Base-by-base conservation (phyloP, 2,329 filamentous ascomycete genomes). In the Zymoseptoria pseudotritici region DNA sequence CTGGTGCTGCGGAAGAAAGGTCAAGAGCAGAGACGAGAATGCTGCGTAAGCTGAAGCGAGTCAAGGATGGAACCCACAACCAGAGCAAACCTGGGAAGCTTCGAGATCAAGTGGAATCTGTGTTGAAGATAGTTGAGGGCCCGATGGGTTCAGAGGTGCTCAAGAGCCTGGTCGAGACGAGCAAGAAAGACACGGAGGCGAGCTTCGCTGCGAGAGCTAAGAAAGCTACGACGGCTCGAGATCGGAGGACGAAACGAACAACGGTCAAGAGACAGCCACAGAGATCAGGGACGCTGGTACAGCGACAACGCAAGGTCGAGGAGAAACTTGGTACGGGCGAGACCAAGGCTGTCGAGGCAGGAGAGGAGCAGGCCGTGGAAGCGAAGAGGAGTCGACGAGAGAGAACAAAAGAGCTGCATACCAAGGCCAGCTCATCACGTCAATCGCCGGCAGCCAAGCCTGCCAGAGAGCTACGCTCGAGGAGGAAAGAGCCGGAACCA, bases 81-180 rank as follows among this genome's bases (percentile, higher is more conserved):
- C 59, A 11, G 49, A 57, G 46, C 51, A 19, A 26, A 13, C n/a
- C n/a, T 24, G 49, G 29, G 19, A 56, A 21, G 22, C 19, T 29
- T 19, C 50, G 21, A 8, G 31, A 57, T 19, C 61, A 61, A 49
- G 50, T 64, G 0, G 49, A 66, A 19, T 53, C 54, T 13, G 62
- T 70, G 13, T 54, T 68, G 10, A 54, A 58, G 24, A 67, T 66
- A 58, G 64, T 70, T n/a, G 62, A 62, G 49, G 62, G 62, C 11
- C 36, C 36, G 36, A 46, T 46, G 36, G 57, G 63, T 10, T 42
- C 68, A 26, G 63, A 63, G 50, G 58, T 59, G 3, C 56, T 61
- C 20, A 57, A 51, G 22, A 57, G 31, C 4, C 49, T 58, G 36
- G 56, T 58, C 22, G 9, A 21, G 21, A 13, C 50, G 8, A 36